Evolutionary conservation across 225 moss, liverwort and hornwort genomes (phyloP).

Genomic region (Rhytidiadelphus loreus): DNA sequence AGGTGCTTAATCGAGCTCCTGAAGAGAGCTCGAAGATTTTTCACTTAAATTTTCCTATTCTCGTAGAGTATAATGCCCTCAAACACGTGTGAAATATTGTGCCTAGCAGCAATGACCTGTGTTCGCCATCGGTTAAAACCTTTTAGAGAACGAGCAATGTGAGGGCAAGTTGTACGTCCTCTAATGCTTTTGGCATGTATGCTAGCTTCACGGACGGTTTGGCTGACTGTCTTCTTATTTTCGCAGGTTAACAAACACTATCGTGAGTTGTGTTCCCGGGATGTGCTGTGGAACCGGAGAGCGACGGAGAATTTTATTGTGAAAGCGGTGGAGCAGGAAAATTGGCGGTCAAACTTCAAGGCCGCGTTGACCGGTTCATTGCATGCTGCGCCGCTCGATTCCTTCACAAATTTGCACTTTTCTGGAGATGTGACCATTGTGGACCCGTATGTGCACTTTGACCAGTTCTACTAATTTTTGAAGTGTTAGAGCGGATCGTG

Average conservation of each 20-base stretch:
- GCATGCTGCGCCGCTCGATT: conserved; percentile 11
- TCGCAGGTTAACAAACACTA: conserved; percentile 40
- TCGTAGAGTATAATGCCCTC: background rate
- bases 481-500: background rate
- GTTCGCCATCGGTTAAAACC: background rate
- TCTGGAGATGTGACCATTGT: conserved; percentile 46
- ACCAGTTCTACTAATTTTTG: background rate
- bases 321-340: conserved; percentile 18
- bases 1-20: background rate
- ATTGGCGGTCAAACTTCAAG: conserved; percentile 11
- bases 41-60: too few relatives aligned
- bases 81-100: background rate
- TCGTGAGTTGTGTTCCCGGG: conserved; percentile 20
- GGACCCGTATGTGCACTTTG: conserved; percentile 28
- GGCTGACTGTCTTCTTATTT: background rate
- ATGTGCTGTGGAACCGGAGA: conserved; percentile 32
- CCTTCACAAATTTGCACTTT: conserved; percentile 13
- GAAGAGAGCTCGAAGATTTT: background rate
- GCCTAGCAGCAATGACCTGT: background rate
- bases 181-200: background rate
- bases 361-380: conserved; percentile 13
- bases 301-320: conserved; percentile 6
- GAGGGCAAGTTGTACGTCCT: background rate
- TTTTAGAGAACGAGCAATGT: background rate
- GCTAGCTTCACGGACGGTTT: background rate